These are phyloP conservation scores for Monosporozyma unispora DNA, from an alignment of 805 yeast genomes.

Conservation along the genomic window DNA sequence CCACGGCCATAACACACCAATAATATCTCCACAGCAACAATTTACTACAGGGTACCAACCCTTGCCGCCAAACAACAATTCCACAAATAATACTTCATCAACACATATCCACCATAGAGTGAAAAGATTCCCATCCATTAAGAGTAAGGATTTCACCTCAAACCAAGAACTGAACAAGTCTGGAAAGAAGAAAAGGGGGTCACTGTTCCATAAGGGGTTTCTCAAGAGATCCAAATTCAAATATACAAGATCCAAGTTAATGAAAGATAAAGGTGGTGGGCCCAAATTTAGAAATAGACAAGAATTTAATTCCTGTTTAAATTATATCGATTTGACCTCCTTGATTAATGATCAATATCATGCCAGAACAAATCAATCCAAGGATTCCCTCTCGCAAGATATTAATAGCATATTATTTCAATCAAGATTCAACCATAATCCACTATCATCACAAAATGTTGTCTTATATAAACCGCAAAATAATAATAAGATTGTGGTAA, in stretches of 20 bases:
- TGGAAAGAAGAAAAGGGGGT: constrained; percentile 9
- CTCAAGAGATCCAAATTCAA: constrained; percentile 8
- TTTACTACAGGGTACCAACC: background rate
- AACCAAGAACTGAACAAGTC: constrained; percentile 11
- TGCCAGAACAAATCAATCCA: background rate
- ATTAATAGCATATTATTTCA: background rate
- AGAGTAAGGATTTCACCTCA: constrained; percentile 20
- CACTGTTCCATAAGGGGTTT: constrained; percentile 25
- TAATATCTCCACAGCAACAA: background rate
- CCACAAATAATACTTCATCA: background rate
- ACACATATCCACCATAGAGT: background rate
- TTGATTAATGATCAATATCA: background rate
- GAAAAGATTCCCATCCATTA: constrained; percentile 9
- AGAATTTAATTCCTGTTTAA: constrained; percentile 3
- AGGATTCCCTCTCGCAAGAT: background rate
- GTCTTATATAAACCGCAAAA: constrained; percentile 5
- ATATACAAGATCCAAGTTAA: background rate
- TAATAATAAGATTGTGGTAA: background rate
- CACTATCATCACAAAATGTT: constrained; percentile 6
- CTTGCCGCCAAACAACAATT: background rate
- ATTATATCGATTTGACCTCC: constrained; percentile 2
- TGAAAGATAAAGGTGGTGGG: background rate
- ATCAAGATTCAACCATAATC: background rate
- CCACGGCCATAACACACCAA: background rate
- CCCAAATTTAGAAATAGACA: background rate